Evolutionary conservation across 1,284 basidiomycete species (phyloP).

Genomic region (Calocybe gambosa): DNA sequence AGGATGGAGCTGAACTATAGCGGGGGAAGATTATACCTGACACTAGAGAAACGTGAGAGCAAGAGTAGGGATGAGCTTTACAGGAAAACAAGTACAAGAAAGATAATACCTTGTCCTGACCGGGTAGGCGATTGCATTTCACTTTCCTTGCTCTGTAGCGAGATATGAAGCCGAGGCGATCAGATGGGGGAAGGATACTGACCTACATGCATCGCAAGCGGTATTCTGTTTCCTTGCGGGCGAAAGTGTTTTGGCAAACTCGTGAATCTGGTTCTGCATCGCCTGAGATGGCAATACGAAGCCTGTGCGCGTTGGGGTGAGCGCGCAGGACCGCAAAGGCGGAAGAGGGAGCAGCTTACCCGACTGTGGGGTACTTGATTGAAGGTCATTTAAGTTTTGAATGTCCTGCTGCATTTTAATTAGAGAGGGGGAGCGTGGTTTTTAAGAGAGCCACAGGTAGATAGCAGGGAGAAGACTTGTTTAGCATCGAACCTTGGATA

Average conservation of each 20-base stretch:
- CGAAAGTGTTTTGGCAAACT: constrained; percentile 66
- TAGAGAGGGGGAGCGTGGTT: constrained; percentile 1
- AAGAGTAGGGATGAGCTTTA: not conserved
- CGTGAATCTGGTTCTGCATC: constrained; percentile 72
- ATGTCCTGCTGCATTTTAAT: constrained; percentile 33
- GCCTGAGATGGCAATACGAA: constrained; percentile 53
- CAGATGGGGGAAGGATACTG: constrained; percentile 15
- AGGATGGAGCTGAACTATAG: constrained; percentile 4
- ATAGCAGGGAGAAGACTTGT: constrained; percentile 18
- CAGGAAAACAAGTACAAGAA: constrained; percentile 2
- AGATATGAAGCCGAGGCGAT: constrained; percentile 11
- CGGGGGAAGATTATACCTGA: constrained; percentile 40
- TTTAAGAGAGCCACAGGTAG: constrained; percentile 13
- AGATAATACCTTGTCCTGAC: constrained; percentile 64
- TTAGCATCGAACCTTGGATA: constrained; percentile 22
- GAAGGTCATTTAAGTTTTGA: constrained; percentile 16
- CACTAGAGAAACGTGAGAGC: constrained; percentile 38
- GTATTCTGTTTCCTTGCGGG: constrained; percentile 85
- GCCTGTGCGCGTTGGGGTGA: constrained; percentile 30
- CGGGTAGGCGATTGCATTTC: constrained; percentile 72
- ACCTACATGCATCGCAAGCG: constrained; percentile 86
- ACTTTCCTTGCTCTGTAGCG: constrained; percentile 66
- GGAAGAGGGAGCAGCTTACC: constrained; percentile 21
- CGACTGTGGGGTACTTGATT: constrained; percentile 32
- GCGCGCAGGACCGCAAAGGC: constrained; percentile 13